These are phyloP conservation scores for Candida stauntonica DNA, from an alignment of 805 yeast species.

Conservation along the genomic window DNA sequence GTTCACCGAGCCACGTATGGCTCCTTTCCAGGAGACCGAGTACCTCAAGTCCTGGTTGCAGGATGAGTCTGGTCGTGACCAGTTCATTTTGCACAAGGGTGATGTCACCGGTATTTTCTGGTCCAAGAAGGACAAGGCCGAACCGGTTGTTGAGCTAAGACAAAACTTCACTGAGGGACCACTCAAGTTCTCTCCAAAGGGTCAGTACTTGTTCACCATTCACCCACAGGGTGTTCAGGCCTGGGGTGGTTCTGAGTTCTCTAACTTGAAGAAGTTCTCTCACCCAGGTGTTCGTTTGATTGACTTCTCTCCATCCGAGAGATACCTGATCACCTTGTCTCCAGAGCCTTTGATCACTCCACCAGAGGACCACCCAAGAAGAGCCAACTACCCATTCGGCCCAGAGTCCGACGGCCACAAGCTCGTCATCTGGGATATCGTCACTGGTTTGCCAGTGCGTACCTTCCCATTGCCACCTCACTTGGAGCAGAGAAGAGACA, in stretches of 20 bases:
- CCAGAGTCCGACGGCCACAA: constrained; percentile 89
- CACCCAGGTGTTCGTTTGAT: constrained; percentile 88
- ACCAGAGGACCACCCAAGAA: constrained; percentile 58
- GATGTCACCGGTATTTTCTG: constrained; percentile 83
- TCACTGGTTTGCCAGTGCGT: constrained; percentile 76
- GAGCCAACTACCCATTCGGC: constrained; percentile 73
- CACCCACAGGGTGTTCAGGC: constrained; percentile 94
- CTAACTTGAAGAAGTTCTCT: constrained; percentile 67
- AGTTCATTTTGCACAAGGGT: constrained; percentile 72
- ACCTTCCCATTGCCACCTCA: constrained; percentile 87
- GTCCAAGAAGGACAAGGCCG: constrained; percentile 73
- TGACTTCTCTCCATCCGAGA: constrained; percentile 91
- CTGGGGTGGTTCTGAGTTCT: constrained; percentile 89
- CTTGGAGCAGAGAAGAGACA: constrained; percentile 56
- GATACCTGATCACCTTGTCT: constrained; percentile 84
- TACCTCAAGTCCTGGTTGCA: constrained; percentile 88
- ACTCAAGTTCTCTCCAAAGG: constrained; percentile 89
- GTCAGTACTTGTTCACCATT: constrained; percentile 79
- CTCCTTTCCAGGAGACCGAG: constrained; percentile 71
- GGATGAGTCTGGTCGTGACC: constrained; percentile 88
- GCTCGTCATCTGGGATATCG: constrained; percentile 88
- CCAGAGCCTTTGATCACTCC: constrained; percentile 76
- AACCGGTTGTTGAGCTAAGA: constrained; percentile 73
- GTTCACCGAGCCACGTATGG: constrained; percentile 67
- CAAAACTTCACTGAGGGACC: constrained; percentile 83